Conservation (phyloP, 2,329 filamentous ascomycete genomes). For the Truncatella angustata region DNA sequence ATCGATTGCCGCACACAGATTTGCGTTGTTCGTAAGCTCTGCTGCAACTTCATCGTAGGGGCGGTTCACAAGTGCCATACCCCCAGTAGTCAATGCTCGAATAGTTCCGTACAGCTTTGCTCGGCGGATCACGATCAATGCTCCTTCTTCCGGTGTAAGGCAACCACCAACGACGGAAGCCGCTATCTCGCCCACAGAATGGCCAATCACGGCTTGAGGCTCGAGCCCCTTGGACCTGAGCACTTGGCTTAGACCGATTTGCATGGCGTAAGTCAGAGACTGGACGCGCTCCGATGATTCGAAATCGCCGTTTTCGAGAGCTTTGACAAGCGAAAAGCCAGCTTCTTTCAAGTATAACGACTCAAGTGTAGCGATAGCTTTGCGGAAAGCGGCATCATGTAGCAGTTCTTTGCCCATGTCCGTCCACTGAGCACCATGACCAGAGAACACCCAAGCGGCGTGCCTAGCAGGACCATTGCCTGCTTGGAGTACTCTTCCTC, state of each 20-base stretch:
- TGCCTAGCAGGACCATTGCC: slow-evolving; percentile 14
- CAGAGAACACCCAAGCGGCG: slow-evolving; percentile 38
- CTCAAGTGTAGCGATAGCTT: slow-evolving; percentile 26
- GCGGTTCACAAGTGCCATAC: slow-evolving; percentile 24
- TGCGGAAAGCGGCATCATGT: slow-evolving; percentile 20
- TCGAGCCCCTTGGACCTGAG: slow-evolving; percentile 27
- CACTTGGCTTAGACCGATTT: slow-evolving; percentile 29
- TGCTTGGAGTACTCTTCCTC: background rate
- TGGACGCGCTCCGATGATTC: slow-evolving; percentile 28
- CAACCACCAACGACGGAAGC: slow-evolving; percentile 33
- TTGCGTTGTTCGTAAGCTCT: slow-evolving; percentile 19
- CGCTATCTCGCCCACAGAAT: slow-evolving; percentile 41
- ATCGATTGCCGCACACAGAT: slow-evolving; percentile 32
- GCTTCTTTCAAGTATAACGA: slow-evolving; percentile 17
- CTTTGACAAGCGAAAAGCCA: slow-evolving; percentile 19
- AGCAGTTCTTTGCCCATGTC: slow-evolving; percentile 39
- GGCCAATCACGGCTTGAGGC: slow-evolving; percentile 37
- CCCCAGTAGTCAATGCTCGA: background rate
- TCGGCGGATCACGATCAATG: slow-evolving; percentile 31
- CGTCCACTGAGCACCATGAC: slow-evolving; percentile 41
- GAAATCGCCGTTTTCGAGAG: slow-evolving; percentile 16
- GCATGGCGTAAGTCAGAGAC: slow-evolving; percentile 33
- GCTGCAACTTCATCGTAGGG: slow-evolving; percentile 24
- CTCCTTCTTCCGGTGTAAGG: slow-evolving; percentile 31
- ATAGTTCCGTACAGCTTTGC: slow-evolving; percentile 21